These are phyloP conservation scores for Blastobotrys aristatus DNA, from an alignment of 1,139 yeast genomes.

Conservation along the genomic window DNA sequence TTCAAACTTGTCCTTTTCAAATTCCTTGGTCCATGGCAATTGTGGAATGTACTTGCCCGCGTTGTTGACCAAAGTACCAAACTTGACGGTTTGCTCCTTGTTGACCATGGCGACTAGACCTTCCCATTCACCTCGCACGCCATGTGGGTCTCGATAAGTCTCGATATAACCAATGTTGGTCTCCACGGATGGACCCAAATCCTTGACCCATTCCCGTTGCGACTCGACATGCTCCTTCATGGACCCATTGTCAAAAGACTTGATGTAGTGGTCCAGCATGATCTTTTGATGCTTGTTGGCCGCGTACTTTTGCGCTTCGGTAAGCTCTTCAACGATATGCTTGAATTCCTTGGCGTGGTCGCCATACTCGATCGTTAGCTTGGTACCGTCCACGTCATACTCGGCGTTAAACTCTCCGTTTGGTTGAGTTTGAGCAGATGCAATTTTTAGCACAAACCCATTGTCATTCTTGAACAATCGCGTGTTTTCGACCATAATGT, in stretches of 20 bases:
- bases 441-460: constrained; percentile 29
- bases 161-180: constrained; percentile 87
- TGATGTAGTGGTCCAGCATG: constrained; percentile 61
- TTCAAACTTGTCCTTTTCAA: constrained; percentile 78
- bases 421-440: constrained; percentile 29
- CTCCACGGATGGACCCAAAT: constrained; percentile 76
- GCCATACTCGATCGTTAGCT: constrained; percentile 58
- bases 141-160: constrained; percentile 87
- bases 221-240: constrained; percentile 82
- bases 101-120: constrained; percentile 90
- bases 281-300: constrained; percentile 68
- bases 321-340: constrained; percentile 51
- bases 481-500: constrained; percentile 79
- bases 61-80: constrained; percentile 58
- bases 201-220: constrained; percentile 84
- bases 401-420: constrained; percentile 21
- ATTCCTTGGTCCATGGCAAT: constrained; percentile 72
- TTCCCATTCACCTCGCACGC: constrained; percentile 93
- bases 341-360: constrained; percentile 66
- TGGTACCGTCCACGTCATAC: constrained; percentile 26
- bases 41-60: constrained; percentile 61
- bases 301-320: constrained; percentile 53
- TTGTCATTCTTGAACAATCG: constrained; percentile 46
- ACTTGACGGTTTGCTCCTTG: constrained; percentile 77
- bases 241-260: constrained; percentile 74